Percentiles rank a stretch among this genome's conserved stretches.
These are phyloP conservation scores for Theileria parva DNA, from an alignment of 169 alveolate genomes.

Conservation along the genomic window DNA sequence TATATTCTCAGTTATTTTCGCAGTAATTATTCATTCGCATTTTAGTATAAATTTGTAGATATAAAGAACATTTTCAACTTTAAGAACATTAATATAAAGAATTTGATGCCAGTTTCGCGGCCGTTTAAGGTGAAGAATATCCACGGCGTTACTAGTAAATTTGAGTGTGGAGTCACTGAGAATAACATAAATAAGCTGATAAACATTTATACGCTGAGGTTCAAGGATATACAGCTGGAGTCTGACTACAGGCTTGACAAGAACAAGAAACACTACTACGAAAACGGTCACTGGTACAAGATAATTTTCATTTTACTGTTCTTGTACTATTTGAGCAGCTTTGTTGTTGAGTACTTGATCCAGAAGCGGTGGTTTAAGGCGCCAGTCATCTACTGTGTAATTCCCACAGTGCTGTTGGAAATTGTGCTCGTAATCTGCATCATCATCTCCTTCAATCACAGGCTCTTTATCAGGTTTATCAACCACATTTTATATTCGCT, in stretches of 20 bases:
- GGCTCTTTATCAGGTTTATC: constrained; percentile 21
- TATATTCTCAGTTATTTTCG: background rate
- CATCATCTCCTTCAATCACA: constrained; percentile 29
- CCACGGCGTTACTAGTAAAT: constrained; percentile 21
- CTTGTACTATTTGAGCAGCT: constrained; percentile 41
- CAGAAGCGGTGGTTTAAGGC: constrained; percentile 5
- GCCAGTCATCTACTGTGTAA: background rate
- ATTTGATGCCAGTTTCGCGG: constrained; percentile 43
- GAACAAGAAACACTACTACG: constrained; percentile 67
- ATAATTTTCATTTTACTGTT: constrained; percentile 62
- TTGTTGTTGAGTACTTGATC: constrained; percentile 28
- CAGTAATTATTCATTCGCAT: too few relatives aligned
- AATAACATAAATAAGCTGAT: constrained; percentile 49
- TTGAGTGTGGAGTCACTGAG: constrained; percentile 32
- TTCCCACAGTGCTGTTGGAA: constrained; percentile 26
- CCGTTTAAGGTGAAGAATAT: constrained; percentile 39
- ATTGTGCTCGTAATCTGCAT: constrained; percentile 15
- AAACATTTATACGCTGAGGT: constrained; percentile 71
- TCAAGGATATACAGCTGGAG: constrained; percentile 76
- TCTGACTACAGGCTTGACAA: constrained; percentile 70
- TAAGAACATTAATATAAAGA: constrained; percentile 1
- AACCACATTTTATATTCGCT: constrained; percentile 35
- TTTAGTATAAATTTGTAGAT: background rate
- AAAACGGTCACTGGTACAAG: constrained; percentile 73
- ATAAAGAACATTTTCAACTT: constrained; percentile 22